Evolutionary conservation across 2,329 filamentous ascomycete species (phyloP), one percentile per base, ranked within the genome.

Genomic region (Herpomyces periplanetae): DNA sequence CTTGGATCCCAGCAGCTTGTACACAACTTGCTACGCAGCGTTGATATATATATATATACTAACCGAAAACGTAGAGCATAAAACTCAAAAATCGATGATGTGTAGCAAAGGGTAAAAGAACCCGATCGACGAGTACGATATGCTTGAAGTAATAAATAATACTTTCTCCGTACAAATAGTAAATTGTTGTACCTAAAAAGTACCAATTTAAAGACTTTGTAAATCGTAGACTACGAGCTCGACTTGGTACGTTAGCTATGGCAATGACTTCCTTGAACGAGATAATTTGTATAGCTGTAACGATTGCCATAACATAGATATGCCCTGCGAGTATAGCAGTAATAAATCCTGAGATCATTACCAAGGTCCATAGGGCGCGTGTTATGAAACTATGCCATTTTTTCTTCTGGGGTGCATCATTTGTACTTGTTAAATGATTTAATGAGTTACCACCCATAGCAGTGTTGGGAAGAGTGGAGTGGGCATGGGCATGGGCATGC

Each of bases 131-230:
- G 23, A 96, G 45, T 16, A 96, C 59, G 28, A 96, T 75, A 37
- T 96, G 80, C 50, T 96, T 96, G 44, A 96, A 96, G 43, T 96
- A 96, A 45, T 96, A 96, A 33, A 96, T 87, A 34, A 96, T 75
- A 32, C 69, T 88, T 43, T 96, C 80, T 34, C 80, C 80, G 36
- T 96, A 96, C 19, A 96, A 49, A 31, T 87, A 96, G 47, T 96
- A 96, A 75, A 96, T 91, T 29, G 75, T 87, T 11, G 66, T 69
- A n/a, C 71, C 80, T 20, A 96, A 51, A 47, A 85, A 96, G 41
- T 96, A 96, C 80, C 80, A 96, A 41, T 91, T 91, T 30, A 96
- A 47, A 28, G 68, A 71, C 46, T 88, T 88, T 27, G 75, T 88
- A 30, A 85, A 85, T 23, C 64, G 64, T 24, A 96, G 49, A 35